Evolutionary conservation across 2,329 filamentous ascomycete genomes (phyloP), one percentile per base, ranked within the genome.

Genomic region (Ceratocystiopsis sp.): DNA sequence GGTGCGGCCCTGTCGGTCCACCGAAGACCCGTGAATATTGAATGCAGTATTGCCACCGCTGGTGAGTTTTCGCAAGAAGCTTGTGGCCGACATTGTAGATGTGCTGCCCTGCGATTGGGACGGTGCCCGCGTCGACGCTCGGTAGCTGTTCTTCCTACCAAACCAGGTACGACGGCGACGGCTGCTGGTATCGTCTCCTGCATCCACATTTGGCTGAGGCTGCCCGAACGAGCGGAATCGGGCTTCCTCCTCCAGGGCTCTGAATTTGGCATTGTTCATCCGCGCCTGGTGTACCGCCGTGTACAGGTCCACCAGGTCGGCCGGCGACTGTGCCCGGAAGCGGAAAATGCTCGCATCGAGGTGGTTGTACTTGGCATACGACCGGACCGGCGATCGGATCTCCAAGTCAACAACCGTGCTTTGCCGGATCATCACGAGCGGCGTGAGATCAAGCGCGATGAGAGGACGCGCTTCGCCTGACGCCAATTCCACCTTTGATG

Each of bases 321-420:
- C 71, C 3, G 77, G 69, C 39, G 73, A 83, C 37, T 79, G 68
- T 40, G 84, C 84, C 37, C 91, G 80, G 71, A 96, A 91, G 67
- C 93, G 89, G 63, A 94, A 84, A 57, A 93, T 91, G 53, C 65
- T 68, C 32, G 69, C 69, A 14, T 78, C 79, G 41, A 79, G 55
- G 63, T 64, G 71, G 46, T 68, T 72, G 45, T 94, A 71, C 52
- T 75, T 74, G 6, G 82, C 86, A 48, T 82, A 68, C 18, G 68
- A 59, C 37, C 82, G 81, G 21, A 87, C 81, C 2, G 84, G 84
- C 8, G 89, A 95, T 41, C 86, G 81, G 50, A 98, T 84, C 50
- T 93, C 91, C 43, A 98, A 84, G 57, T 98, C 91, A 32, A 98
- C 74, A 4, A 83, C 84, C 18, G 86, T 98, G 53, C 87, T 91